These are phyloP conservation scores for Ophiostoma sp. DNA, from an alignment of 2,329 filamentous ascomycete genomes.

Conservation along the genomic window DNA sequence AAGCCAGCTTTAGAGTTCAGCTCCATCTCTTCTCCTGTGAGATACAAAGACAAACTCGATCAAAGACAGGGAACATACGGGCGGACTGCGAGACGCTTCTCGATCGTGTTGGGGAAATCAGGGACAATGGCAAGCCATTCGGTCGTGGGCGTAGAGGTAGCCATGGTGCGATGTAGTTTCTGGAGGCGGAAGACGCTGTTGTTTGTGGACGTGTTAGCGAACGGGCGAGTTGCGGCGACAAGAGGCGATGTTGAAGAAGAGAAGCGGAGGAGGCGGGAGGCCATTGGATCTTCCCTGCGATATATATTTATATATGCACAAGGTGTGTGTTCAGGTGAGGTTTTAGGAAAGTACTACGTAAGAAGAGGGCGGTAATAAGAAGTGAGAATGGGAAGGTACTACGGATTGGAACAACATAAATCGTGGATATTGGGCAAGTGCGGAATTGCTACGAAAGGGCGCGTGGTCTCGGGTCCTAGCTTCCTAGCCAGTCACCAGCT, in stretches of 20 bases:
- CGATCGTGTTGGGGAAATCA: slow-evolving; percentile 60
- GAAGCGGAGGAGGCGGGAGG: slow-evolving; percentile 13
- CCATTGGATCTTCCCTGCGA: slow-evolving; percentile 11
- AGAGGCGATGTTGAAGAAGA: not conserved
- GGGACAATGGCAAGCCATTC: slow-evolving; percentile 71
- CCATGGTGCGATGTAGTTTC: slow-evolving; percentile 34
- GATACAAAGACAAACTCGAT: not conserved
- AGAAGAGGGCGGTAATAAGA: slow-evolving; percentile 1
- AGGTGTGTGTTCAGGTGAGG: not conserved
- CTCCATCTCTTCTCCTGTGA: not conserved
- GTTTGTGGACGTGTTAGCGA: not conserved
- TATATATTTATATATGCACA: not conserved
- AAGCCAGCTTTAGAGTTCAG: not conserved
- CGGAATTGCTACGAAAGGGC: slow-evolving; percentile 8
- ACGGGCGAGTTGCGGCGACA: not conserved
- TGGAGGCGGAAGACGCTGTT: not conserved
- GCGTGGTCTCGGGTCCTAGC: slow-evolving; percentile 1
- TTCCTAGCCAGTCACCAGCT: not conserved
- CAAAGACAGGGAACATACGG: slow-evolving; percentile 45
- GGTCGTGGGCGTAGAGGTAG: slow-evolving; percentile 40
- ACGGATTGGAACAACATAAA: not conserved
- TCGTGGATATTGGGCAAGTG: not conserved
- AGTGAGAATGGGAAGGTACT: slow-evolving; percentile 1
- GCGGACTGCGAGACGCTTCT: slow-evolving; percentile 63
- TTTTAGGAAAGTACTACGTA: not conserved